Evolutionary conservation across 192 early-diverging fungal species (phyloP), one percentile per base, ranked within the genome.

Genomic region (Spinellus fusiger): DNA sequence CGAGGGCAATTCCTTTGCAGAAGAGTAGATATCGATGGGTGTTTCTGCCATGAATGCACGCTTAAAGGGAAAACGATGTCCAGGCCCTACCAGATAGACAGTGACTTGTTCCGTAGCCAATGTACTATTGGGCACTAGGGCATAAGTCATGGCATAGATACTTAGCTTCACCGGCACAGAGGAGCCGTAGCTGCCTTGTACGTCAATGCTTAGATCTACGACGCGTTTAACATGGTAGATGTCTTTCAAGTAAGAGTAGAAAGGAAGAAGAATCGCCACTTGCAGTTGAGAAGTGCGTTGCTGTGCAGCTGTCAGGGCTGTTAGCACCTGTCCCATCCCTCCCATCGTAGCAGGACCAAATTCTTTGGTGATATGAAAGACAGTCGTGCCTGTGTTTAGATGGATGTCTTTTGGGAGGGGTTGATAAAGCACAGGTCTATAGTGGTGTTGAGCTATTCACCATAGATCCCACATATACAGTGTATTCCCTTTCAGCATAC

Each of bases 331-430:
- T 9, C 81, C 81, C 49, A 83, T 66, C 1, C 74, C 81, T 49
- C 78, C 76, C 78, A 80, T 80, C 5, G 78, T 65, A 3, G 81
- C 78, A 0, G 69, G 66, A 10, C 78, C 78, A 59, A 80, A 83
- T 49, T 83, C 81, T 54, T 78, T 83, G n/a, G 78, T 79, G 44
- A 83, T 62, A 54, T 83, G 81, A 32, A 79, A 83, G 10, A 83
- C 73, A 25, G 68, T 66, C 13, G 70, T 76, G 31, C 55, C 66
- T 56, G 67, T 61, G 16, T 56, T 56, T 33, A 63, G 64, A 7
- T 29, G 51, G 25, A 3, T 32, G 38, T 8, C 54, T 27, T n/a
- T 49, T 46, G 6, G 69, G 25, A 83, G 57, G n/a, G 62, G 73
- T 15, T 72, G 54, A 33, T 83, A 83, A 9, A 62, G 62, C 7